Percentiles rank a stretch among this genome's conserved stretches.
These are phyloP conservation scores for Agaricus blazei DNA, from an alignment of 768 basidiomycete genomes.

Conservation along the genomic window DNA sequence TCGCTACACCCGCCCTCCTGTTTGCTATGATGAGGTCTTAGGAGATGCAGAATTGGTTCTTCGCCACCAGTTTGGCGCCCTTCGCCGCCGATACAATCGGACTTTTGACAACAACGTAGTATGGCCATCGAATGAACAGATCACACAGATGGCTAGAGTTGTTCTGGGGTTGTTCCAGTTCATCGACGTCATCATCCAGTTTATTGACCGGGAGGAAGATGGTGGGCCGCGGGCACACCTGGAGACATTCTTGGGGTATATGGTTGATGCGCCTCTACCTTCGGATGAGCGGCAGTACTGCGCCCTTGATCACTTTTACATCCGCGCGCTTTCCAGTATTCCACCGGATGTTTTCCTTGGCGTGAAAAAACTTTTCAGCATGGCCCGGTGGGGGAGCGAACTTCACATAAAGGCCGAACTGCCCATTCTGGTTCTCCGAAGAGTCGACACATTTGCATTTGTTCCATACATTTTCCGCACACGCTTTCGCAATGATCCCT, in stretches of 20 bases:
- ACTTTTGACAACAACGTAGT: neutral
- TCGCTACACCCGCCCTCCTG: neutral
- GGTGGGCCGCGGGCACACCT: neutral
- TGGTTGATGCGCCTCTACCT: too few species aligned
- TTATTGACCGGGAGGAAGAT: neutral
- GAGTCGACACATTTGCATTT: too few species aligned
- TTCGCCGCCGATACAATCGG: neutral
- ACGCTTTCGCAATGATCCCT: too few species aligned
- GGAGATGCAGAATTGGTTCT: neutral
- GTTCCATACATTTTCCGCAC: too few species aligned
- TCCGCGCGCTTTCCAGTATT: too few species aligned
- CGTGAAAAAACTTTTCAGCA: neutral
- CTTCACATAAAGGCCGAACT: too few species aligned
- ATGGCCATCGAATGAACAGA: neutral
- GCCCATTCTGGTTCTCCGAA: too few species aligned
- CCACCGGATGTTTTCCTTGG: too few species aligned
- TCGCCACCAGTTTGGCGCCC: neutral
- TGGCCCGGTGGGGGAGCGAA: too few species aligned
- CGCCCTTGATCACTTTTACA: too few species aligned
- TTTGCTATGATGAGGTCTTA: neutral
- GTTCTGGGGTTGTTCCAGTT: neutral
- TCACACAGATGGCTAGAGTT: neutral
- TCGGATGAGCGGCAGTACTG: too few species aligned
- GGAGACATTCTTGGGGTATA: neutral
- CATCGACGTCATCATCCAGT: neutral